phyloP scores from a whole-genome alignment of 805 yeast species.

The Myxozyma neglecta region DNA sequence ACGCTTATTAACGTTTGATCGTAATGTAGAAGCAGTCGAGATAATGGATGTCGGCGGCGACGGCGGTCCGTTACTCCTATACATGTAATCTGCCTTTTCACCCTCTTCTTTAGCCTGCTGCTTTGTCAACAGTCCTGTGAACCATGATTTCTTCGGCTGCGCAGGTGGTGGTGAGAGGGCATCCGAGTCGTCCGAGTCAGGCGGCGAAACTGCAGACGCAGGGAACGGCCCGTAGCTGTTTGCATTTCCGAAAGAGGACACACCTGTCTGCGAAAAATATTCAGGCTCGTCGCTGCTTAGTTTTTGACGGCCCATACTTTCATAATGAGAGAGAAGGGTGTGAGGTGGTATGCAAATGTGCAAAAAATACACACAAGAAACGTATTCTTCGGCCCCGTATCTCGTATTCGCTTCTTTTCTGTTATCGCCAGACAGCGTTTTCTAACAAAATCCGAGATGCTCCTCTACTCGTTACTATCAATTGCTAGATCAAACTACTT shows the following conservation, averaged over 20 bases:
- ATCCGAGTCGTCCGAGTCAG: constrained; percentile 29
- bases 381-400: constrained; percentile 1
- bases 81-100: neutral
- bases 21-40: constrained; percentile 26
- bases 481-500: too few relatives aligned
- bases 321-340: neutral
- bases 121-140: constrained; percentile 13
- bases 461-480: too few relatives aligned
- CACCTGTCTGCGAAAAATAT: neutral
- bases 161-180: constrained; percentile 8
- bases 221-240: constrained; percentile 25
- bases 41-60: constrained; percentile 30
- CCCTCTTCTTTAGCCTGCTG: constrained; percentile 12
- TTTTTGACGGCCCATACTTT: neutral
- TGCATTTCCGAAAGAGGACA: neutral
- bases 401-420: constrained; percentile 7
- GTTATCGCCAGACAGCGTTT: neutral
- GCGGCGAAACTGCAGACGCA: constrained; percentile 27
- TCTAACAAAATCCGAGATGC: neutral
- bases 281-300: neutral
- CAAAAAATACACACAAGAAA: neutral
- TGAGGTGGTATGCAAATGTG: neutral
- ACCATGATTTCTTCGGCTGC: constrained; percentile 18
- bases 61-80: constrained; percentile 21
- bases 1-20: constrained; percentile 23